Conservation (phyloP, 768 basidiomycete species). For the Phylloporus scabripes region DNA sequence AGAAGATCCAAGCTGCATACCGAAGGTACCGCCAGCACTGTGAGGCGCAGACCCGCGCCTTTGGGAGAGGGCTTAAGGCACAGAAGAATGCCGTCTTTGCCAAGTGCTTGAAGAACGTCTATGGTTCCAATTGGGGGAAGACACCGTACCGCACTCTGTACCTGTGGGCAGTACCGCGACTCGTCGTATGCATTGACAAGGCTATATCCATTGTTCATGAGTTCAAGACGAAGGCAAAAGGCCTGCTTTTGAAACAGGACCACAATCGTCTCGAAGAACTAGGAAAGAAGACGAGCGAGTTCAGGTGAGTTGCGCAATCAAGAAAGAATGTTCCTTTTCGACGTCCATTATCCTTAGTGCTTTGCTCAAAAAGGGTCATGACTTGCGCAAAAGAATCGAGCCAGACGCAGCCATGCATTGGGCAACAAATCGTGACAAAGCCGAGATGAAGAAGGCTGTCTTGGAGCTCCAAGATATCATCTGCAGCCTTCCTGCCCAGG, state of each 20-base stretch:
- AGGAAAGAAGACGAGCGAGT: constrained; percentile 23
- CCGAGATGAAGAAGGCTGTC: constrained; percentile 25
- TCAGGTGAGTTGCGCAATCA: constrained; percentile 29
- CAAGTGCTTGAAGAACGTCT: constrained; percentile 26
- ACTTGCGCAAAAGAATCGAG: constrained; percentile 29
- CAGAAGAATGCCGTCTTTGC: constrained; percentile 23
- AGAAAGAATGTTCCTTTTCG: not conserved
- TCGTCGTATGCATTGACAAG: constrained; percentile 39
- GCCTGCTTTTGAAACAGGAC: constrained; percentile 21
- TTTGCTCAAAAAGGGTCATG: constrained; percentile 21
- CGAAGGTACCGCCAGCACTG: constrained; percentile 6
- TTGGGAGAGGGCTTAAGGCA: constrained; percentile 17
- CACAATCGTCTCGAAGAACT: constrained; percentile 36
- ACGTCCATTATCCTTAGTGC: constrained; percentile 15
- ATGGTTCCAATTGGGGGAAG: constrained; percentile 25
- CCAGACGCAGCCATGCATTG: constrained; percentile 30
- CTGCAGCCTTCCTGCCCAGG: constrained; percentile 17
- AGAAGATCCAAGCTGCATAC: constrained; percentile 19
- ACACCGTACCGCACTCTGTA: constrained; percentile 35
- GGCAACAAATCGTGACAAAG: constrained; percentile 12
- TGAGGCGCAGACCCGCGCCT: constrained; percentile 2
- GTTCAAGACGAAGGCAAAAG: constrained; percentile 31
- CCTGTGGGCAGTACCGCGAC: constrained; percentile 34
- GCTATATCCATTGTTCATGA: constrained; percentile 21
- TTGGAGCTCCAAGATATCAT: constrained; percentile 27